These are phyloP conservation scores for Alternaria incomplexa DNA, from an alignment of 2,329 filamentous ascomycete genomes.

Conservation along the genomic window DNA sequence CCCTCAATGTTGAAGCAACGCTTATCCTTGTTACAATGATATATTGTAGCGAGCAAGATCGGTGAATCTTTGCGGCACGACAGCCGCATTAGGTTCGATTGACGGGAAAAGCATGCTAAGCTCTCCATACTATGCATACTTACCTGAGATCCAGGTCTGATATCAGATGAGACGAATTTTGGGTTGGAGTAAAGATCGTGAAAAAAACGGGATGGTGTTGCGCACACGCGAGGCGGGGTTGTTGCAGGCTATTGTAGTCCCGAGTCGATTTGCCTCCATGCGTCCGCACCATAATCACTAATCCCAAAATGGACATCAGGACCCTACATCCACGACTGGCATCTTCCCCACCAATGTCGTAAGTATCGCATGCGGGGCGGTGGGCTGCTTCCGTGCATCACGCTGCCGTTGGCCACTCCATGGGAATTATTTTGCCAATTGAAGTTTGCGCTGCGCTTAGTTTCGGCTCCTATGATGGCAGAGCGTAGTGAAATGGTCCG, in stretches of 20 bases:
- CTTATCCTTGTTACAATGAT: constrained; percentile 1
- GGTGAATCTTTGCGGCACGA: constrained; percentile 6
- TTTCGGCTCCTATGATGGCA: constrained; percentile 23
- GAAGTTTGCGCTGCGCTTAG: constrained; percentile 32
- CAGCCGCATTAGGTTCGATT: background rate
- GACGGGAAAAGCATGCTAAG: constrained; percentile 9
- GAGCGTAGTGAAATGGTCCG: constrained; percentile 22
- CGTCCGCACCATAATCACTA: constrained; percentile 17
- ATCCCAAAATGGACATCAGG: constrained; percentile 31
- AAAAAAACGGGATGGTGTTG: constrained; percentile 2
- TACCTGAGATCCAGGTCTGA: background rate
- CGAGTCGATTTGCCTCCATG: constrained; percentile 11
- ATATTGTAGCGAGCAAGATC: background rate
- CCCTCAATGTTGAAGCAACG: constrained; percentile 3
- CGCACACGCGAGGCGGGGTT: constrained; percentile 35
- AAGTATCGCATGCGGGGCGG: constrained; percentile 31
- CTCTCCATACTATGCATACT: constrained; percentile 9
- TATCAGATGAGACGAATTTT: background rate
- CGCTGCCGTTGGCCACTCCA: constrained; percentile 19
- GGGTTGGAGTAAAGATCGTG: background rate
- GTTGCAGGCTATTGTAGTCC: constrained; percentile 28
- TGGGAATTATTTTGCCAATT: constrained; percentile 32
- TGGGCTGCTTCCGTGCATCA: constrained; percentile 8
- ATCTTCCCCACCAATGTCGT: constrained; percentile 37
- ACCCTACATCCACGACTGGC: constrained; percentile 33